These are phyloP conservation scores for Pulveroboletus sp. DNA, from an alignment of 768 basidiomycete genomes.

Conservation along the genomic window DNA sequence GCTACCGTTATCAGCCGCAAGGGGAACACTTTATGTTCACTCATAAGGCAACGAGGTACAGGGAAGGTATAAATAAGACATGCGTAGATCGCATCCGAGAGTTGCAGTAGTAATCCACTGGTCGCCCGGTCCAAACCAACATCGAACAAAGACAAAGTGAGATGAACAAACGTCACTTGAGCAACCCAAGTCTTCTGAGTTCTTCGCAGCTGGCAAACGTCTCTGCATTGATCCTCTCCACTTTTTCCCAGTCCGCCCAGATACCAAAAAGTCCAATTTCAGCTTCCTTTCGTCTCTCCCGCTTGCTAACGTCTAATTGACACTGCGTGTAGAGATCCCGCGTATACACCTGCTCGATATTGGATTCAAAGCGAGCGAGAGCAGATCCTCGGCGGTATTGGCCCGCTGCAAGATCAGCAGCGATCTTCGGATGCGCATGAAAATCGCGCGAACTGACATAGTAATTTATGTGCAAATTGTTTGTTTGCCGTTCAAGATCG, in stretches of 20 bases:
- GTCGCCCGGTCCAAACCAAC: not conserved
- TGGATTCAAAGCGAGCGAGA: constrained; percentile 63
- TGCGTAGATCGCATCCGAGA: constrained; percentile 2
- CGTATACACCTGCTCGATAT: constrained; percentile 71
- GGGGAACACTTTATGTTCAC: not conserved
- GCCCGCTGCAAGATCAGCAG: constrained; percentile 59
- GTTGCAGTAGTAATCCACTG: too few species aligned
- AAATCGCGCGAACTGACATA: constrained; percentile 81
- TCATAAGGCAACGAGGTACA: not conserved
- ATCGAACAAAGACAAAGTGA: constrained; percentile 3
- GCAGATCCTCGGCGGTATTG: constrained; percentile 27
- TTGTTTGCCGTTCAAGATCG: constrained; percentile 69
- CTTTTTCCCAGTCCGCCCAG: constrained; percentile 90
- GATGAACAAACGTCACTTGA: constrained; percentile 33
- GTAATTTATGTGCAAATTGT: constrained; percentile 68
- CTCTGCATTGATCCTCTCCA: constrained; percentile 67
- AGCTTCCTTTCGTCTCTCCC: constrained; percentile 65
- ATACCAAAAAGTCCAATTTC: constrained; percentile 88
- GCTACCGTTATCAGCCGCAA: not conserved
- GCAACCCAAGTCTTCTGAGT: constrained; percentile 56
- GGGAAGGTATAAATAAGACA: constrained; percentile 29
- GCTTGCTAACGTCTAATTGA: constrained; percentile 59
- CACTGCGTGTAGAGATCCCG: constrained; percentile 68
- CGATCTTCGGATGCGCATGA: constrained; percentile 67
- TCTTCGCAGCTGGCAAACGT: constrained; percentile 73